Evolutionary conservation across 2,329 filamentous ascomycete species (phyloP).

Genomic region (Kalmusia sp.): DNA sequence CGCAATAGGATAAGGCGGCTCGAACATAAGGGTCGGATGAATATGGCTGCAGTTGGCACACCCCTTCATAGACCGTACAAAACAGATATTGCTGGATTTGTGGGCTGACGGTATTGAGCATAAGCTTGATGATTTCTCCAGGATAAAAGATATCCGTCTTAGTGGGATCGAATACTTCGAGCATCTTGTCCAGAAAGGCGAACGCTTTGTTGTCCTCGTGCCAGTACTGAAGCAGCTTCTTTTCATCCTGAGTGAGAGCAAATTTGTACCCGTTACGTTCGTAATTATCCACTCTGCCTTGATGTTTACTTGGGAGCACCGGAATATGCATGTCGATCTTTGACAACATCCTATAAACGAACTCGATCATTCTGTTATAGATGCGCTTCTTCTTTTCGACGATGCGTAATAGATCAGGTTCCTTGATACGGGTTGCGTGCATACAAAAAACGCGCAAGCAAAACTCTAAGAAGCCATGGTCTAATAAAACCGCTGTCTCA

Average conservation of each 20-base stretch:
- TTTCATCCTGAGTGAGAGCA: slow-evolving; percentile 34
- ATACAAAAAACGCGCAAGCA: slow-evolving; percentile 39
- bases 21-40: slow-evolving; percentile 41
- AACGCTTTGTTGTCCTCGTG: slow-evolving; percentile 36
- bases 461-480: slow-evolving; percentile 34
- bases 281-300: slow-evolving; percentile 20
- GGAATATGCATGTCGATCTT: slow-evolving; percentile 34
- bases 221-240: slow-evolving; percentile 30
- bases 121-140: slow-evolving; percentile 41
- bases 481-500: slow-evolving; percentile 37
- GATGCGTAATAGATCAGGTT: slow-evolving; percentile 33
- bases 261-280: slow-evolving; percentile 34
- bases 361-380: slow-evolving; percentile 40
- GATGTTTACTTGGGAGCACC: slow-evolving; percentile 6
- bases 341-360: slow-evolving; percentile 35
- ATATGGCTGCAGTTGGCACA: slow-evolving; percentile 29
- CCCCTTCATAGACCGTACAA: slow-evolving; percentile 38
- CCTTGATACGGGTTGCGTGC: slow-evolving; percentile 27
- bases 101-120: slow-evolving; percentile 31
- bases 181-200: slow-evolving; percentile 42
- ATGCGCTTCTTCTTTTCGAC: slow-evolving; percentile 40
- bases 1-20: slow-evolving; percentile 40
- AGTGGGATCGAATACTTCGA: slow-evolving; percentile 40
- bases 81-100: slow-evolving; percentile 23
- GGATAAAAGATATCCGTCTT: slow-evolving; percentile 42